phyloP scores from a whole-genome alignment of 73 alveolate species.

The Urostyla sp. region DNA sequence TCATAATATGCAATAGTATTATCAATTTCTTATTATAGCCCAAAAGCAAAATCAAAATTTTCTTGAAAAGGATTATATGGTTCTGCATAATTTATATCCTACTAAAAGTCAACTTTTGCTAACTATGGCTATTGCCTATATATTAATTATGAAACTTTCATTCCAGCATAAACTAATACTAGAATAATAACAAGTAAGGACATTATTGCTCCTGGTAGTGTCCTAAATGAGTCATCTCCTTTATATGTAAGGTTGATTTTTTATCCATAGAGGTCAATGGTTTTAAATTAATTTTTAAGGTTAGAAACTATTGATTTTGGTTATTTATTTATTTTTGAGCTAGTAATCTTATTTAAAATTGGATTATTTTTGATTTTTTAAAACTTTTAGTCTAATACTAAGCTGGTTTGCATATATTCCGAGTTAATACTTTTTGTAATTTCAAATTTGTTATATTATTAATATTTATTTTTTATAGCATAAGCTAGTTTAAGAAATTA shows the following conservation, averaged over 20 bases:
- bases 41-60: slow-evolving; percentile 51
- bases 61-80: not conserved
- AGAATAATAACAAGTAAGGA: slow-evolving; percentile 5
- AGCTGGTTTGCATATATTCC: too few relatives aligned
- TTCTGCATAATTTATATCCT: not conserved
- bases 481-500: too few relatives aligned
- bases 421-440: too few relatives aligned
- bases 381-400: too few relatives aligned
- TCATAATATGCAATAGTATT: not conserved
- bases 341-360: too few relatives aligned
- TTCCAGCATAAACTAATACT: not conserved
- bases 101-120: not conserved
- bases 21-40: slow-evolving; percentile 1
- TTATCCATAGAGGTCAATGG: not conserved
- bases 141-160: not conserved
- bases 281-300: not conserved
- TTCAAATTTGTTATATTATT: too few relatives aligned
- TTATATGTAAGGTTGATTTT: slow-evolving; percentile 3
- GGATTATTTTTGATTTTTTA: too few relatives aligned
- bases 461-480: too few relatives aligned
- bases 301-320: too few relatives aligned
- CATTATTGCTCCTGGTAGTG: slow-evolving; percentile 7
- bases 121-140: not conserved
- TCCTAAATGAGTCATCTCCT: slow-evolving; percentile 17
- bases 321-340: too few relatives aligned